Evolutionary conservation across 2,329 filamentous ascomycete genomes (phyloP).

Genomic region (Orbilia quercus): DNA sequence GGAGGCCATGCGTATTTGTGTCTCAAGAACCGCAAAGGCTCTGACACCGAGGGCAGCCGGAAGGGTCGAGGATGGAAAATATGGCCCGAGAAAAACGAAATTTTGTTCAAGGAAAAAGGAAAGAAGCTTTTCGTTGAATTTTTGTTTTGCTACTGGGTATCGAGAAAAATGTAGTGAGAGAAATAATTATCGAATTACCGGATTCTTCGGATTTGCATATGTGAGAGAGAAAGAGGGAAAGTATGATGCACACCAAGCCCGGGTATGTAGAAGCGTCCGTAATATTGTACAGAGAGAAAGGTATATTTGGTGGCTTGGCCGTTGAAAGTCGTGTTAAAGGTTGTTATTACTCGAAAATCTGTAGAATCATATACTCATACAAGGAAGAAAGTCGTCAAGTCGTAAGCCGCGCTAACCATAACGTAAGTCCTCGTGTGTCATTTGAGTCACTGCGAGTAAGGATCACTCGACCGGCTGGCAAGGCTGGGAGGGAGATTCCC

Average conservation of each 20-base stretch:
- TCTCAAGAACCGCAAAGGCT: constrained; percentile 15
- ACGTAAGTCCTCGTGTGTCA: not conserved
- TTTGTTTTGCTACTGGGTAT: constrained; percentile 42
- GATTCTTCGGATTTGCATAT: constrained; percentile 30
- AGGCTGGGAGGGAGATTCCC: constrained; percentile 40
- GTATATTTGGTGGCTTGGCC: constrained; percentile 30
- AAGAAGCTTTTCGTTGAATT: constrained; percentile 38
- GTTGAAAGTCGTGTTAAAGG: not conserved
- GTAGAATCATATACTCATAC: constrained; percentile 49
- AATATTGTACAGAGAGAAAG: constrained; percentile 56
- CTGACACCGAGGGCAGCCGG: constrained; percentile 20
- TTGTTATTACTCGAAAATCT: constrained; percentile 33
- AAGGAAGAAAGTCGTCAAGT: constrained; percentile 38
- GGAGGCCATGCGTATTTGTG: constrained; percentile 14
- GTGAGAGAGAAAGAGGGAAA: constrained; percentile 8
- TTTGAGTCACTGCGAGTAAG: constrained; percentile 41
- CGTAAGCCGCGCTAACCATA: constrained; percentile 37
- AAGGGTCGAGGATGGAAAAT: not conserved
- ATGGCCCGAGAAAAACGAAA: constrained; percentile 24
- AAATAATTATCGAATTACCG: constrained; percentile 54
- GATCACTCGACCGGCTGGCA: constrained; percentile 40
- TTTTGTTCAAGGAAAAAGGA: constrained; percentile 34
- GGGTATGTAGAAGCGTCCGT: constrained; percentile 48
- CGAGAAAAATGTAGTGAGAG: constrained; percentile 14
- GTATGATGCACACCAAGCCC: constrained; percentile 39